A percentile compares a stretch with the other conserved stretches of the same genome.
These are phyloP conservation scores for Staphylotrichum longicolle DNA, from an alignment of 495 filamentous ascomycete species.

Conservation along the genomic window DNA sequence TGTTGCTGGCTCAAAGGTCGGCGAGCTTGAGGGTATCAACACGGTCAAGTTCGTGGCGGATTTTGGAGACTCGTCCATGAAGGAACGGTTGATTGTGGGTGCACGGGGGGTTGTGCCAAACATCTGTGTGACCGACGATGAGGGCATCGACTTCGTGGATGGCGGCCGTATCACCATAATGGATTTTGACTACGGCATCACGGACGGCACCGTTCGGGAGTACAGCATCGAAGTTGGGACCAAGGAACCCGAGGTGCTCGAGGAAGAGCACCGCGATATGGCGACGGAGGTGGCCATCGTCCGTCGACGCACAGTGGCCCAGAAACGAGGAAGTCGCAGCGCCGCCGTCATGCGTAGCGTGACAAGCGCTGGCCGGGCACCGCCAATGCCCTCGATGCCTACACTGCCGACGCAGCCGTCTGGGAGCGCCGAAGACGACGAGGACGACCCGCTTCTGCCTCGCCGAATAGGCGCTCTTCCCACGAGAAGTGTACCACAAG, in stretches of 20 bases:
- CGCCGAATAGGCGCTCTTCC: constrained; percentile 36
- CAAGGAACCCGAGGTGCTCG: constrained; percentile 62
- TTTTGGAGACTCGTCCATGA: constrained; percentile 42
- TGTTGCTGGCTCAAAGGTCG: constrained; percentile 57
- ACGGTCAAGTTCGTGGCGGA: constrained; percentile 63
- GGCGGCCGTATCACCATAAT: constrained; percentile 75
- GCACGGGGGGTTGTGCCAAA: constrained; percentile 70
- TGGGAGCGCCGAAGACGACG: constrained; percentile 30
- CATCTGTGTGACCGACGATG: constrained; percentile 60
- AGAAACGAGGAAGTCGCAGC: constrained; percentile 45
- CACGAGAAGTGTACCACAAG: constrained; percentile 16
- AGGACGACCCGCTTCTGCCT: constrained; percentile 45
- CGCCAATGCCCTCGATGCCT: neutral
- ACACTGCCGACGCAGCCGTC: constrained; percentile 26
- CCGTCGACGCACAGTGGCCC: constrained; percentile 67
- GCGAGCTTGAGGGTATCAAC: constrained; percentile 54
- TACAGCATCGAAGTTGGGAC: constrained; percentile 74
- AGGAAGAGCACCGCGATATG: constrained; percentile 73
- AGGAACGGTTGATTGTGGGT: constrained; percentile 67
- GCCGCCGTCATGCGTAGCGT: constrained; percentile 38
- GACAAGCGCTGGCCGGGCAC: constrained; percentile 29
- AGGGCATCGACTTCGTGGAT: constrained; percentile 73
- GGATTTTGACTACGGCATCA: constrained; percentile 65
- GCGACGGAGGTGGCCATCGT: constrained; percentile 81
- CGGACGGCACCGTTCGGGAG: constrained; percentile 54